These are phyloP conservation scores for Malbranchea zuffiana DNA, from an alignment of 2,329 filamentous ascomycete species.

Conservation along the genomic window DNA sequence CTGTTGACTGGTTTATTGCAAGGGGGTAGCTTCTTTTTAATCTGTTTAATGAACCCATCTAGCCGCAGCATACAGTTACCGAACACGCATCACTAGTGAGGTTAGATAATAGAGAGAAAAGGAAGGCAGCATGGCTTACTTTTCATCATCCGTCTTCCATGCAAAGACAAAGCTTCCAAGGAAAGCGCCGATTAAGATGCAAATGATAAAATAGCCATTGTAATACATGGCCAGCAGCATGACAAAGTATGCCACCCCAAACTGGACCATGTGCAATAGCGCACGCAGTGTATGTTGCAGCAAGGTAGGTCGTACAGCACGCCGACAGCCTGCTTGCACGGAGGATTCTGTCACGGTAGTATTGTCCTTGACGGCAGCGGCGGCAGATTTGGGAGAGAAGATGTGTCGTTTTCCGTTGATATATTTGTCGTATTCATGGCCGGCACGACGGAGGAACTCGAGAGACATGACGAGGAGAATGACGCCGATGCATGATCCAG, in stretches of 20 bases:
- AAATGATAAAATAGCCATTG: conserved; percentile 67
- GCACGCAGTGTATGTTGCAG: conserved; percentile 58
- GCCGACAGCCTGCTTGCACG: conserved; percentile 3
- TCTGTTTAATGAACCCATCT: too few species aligned
- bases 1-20: too few species aligned
- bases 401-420: conserved; percentile 44
- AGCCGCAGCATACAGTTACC: conserved; percentile 12
- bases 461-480: conserved; percentile 61
- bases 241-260: conserved; percentile 65
- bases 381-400: conserved; percentile 13
- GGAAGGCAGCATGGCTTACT: conserved; percentile 14
- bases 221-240: conserved; percentile 60
- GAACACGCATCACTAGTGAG: conserved; percentile 10
- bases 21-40: too few species aligned
- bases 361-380: conserved; percentile 1
- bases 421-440: conserved; percentile 62
- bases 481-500: conserved; percentile 68
- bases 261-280: conserved; percentile 57
- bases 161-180: conserved; percentile 62
- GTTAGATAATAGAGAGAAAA: neutral
- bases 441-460: conserved; percentile 58
- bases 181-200: conserved; percentile 66
- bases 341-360: neutral
- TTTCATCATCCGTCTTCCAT: conserved; percentile 44
- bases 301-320: conserved; percentile 44